Percentiles rank a stretch among this genome's conserved stretches.
Conservation (phyloP, 306 rosid species). For the Castanea sativa region DNA sequence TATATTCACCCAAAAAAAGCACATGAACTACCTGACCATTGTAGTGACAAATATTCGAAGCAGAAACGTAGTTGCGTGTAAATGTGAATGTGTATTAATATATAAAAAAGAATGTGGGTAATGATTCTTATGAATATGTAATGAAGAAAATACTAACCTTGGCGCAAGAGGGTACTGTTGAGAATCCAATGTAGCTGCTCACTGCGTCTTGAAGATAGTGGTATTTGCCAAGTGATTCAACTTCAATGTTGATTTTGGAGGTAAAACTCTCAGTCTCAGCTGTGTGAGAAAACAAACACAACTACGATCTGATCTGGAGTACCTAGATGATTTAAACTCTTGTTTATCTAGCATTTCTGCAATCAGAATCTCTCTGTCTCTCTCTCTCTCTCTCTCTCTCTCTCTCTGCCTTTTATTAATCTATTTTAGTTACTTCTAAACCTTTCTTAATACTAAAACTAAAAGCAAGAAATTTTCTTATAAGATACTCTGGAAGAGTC, state of each 20-base stretch:
- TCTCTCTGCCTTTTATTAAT: not conserved
- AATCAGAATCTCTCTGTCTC: not conserved
- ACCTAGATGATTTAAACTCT: not conserved
- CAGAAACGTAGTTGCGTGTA: not conserved
- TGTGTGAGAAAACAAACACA: not conserved
- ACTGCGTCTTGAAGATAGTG: not conserved
- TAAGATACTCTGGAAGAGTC: not conserved
- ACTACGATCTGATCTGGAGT: slow-evolving; percentile 26
- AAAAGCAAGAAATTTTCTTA: slow-evolving; percentile 7
- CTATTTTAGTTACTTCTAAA: slow-evolving; percentile 15
- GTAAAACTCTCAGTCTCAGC: not conserved
- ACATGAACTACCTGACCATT: not conserved
- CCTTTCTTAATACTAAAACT: not conserved
- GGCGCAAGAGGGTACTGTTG: not conserved
- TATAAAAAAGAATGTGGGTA: too few species aligned
- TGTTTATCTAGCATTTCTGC: slow-evolving; percentile 4
- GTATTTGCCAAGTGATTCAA: not conserved
- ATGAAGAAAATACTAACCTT: not conserved
- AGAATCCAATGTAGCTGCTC: not conserved
- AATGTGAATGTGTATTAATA: not conserved
- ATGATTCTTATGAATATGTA: not conserved
- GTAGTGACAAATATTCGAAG: not conserved
- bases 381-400: slow-evolving; percentile 17
- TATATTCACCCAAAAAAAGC: not conserved
- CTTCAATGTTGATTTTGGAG: not conserved